Evolutionary conservation across 164 flowering plant species (phyloP), one percentile per base, ranked within the genome.

Genomic region (Magnolia kwangsiensis): DNA sequence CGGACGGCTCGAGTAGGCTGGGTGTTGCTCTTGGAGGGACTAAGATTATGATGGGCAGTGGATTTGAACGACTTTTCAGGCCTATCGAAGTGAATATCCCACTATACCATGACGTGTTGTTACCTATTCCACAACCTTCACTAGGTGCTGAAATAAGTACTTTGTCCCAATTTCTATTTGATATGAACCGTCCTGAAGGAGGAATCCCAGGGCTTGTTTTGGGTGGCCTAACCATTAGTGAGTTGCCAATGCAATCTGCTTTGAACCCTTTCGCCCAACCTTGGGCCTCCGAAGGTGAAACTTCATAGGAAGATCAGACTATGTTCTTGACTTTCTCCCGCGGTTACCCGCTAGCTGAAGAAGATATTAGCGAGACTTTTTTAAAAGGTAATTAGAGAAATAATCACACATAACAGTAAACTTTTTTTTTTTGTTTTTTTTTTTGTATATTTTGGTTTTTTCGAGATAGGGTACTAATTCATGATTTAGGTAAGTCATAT

Each of bases 271-370:
- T n/a, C 0, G 70, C 76, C 45, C 45, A 27, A 64, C 70, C 76
- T 10, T 74, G 76, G 76, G 51, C 24, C 9, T 63, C 76, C 3
- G 76, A 11, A 0, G 55, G 18, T 2, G 24, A n/a, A 11, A 8
- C 27, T 70, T 70, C 55, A 0, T 58, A 49, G 6, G 72, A 49
- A 8, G 58, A 23, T 24, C 20, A 70, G 20, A 64, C 76, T 1
- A 20, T 74, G 70, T 74, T 74, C 70, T 7, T 74, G 10, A 74
- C 76, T n/a, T 74, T 74, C 49, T 74, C 76, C 9, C 45, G 63
- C 0, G 76, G 76, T 0, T 74, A 64, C 21, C 76, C 76, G 0
- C 19, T 74, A 1, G 8, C 58, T 1, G 63, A 65, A 24, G 37
- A 2, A 13, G 76, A 74, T 3, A 50, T 74, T 7, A 23, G n/a